phyloP scores from a whole-genome alignment of 1,284 basidiomycete species.

The Cryptococcus sp. region DNA sequence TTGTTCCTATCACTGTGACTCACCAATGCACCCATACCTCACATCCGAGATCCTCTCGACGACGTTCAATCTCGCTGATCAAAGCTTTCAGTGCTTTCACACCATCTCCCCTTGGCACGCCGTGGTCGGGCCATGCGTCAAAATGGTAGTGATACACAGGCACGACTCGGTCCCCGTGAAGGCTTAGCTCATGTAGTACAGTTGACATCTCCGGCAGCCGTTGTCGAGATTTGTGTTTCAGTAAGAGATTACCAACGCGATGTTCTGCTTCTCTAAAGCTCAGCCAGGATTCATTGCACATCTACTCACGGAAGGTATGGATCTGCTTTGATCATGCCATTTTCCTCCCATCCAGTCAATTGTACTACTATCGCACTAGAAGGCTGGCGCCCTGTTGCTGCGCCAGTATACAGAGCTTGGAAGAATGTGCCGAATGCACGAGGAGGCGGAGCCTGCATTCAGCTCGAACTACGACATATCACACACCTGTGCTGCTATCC shows the following conservation, averaged over 20 bases:
- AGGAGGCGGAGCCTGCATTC: constrained; percentile 40
- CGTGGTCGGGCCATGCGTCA: constrained; percentile 49
- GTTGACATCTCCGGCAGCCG: constrained; percentile 16
- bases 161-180: constrained; percentile 14
- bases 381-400: constrained; percentile 27
- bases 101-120: constrained; percentile 37
- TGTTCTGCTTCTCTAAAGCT: constrained; percentile 13
- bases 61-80: constrained; percentile 26
- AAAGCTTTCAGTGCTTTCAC: constrained; percentile 31
- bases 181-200: constrained; percentile 16
- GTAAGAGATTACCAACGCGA: constrained; percentile 8
- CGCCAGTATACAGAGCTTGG: constrained; percentile 30
- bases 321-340: constrained; percentile 42
- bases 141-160: constrained; percentile 43
- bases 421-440: constrained; percentile 38
- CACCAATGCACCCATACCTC: constrained; percentile 53
- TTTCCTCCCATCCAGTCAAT: constrained; percentile 45
- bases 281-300: neutral
- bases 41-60: constrained; percentile 24
- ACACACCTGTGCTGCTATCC: constrained; percentile 49
- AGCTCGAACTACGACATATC: neutral
- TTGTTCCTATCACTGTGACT: constrained; percentile 3
- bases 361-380: constrained; percentile 41
- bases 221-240: constrained; percentile 2
- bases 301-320: constrained; percentile 39